phyloP scores from a whole-genome alignment of 306 rosid genomes.

The Quercus engelmannii region DNA sequence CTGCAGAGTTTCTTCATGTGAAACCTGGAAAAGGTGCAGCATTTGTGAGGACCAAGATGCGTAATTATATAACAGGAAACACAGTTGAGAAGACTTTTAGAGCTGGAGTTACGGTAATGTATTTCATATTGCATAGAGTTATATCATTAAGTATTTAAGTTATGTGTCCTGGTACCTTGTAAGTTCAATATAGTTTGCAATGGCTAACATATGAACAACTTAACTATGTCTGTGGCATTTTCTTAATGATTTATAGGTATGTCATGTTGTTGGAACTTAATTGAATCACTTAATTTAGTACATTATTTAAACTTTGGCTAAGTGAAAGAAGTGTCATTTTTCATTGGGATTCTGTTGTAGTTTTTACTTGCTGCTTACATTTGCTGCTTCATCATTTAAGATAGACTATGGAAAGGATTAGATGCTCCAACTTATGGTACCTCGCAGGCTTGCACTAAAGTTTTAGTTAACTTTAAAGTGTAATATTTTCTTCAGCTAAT shows the following conservation, averaged over 20 bases:
- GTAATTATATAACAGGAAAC: slow-evolving; percentile 77
- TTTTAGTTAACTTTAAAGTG: background rate
- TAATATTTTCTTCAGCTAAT: background rate
- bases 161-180: background rate
- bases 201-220: slow-evolving; percentile 3
- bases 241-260: background rate
- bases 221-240: background rate
- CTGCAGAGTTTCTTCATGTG: slow-evolving; percentile 88
- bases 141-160: background rate
- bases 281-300: background rate
- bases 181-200: background rate
- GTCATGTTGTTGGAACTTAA: background rate
- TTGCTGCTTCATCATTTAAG: background rate
- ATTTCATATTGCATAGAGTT: slow-evolving; percentile 4
- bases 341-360: background rate
- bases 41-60: slow-evolving; percentile 89
- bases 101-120: slow-evolving; percentile 80
- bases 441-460: too few relatives aligned
- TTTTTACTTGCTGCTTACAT: background rate
- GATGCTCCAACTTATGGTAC: background rate
- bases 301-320: too few relatives aligned
- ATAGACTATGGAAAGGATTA: background rate
- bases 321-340: background rate
- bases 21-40: slow-evolving; percentile 99
- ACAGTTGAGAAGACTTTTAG: slow-evolving; percentile 92